Conservation (phyloP, 495 filamentous ascomycete genomes). For the Penicillium psychrofluorescens region DNA sequence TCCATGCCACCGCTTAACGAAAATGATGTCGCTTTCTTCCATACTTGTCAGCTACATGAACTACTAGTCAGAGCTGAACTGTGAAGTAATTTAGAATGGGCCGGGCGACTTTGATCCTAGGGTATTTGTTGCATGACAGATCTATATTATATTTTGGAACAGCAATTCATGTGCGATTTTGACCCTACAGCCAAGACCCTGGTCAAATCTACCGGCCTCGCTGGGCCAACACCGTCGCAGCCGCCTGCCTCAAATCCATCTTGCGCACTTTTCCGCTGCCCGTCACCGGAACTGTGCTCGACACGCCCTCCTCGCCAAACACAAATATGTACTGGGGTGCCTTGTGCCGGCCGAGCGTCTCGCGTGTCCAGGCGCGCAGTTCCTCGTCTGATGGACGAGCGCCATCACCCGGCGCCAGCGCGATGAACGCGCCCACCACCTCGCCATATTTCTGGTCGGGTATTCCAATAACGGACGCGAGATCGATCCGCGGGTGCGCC, state of each 20-base stretch:
- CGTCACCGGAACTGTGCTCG: conserved; percentile 50
- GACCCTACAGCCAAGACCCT: too few species aligned
- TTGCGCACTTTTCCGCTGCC: conserved; percentile 69
- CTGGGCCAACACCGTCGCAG: conserved; percentile 38
- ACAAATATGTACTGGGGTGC: conserved; percentile 60
- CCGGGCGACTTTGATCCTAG: too few species aligned
- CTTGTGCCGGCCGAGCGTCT: conserved; percentile 59
- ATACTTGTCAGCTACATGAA: too few species aligned
- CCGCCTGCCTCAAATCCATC: conserved; percentile 54
- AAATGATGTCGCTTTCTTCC: too few species aligned
- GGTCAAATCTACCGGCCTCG: conserved; percentile 1
- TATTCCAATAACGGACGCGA: conserved; percentile 57
- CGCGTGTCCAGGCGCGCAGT: conserved; percentile 51
- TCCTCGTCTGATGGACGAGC: conserved; percentile 38
- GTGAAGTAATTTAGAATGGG: too few species aligned
- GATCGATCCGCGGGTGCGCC: conserved; percentile 44
- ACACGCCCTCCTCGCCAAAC: conserved; percentile 54
- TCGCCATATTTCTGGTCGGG: conserved; percentile 59
- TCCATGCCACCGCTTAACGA: too few species aligned
- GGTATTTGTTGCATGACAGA: too few species aligned
- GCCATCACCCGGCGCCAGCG: conserved; percentile 13
- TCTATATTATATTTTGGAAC: too few species aligned
- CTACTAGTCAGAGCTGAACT: too few species aligned
- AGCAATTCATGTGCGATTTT: too few species aligned
- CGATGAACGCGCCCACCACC: conserved; percentile 58